phyloP scores from a whole-genome alignment of 2,329 filamentous ascomycete species.

The Penicillium sp. region DNA sequence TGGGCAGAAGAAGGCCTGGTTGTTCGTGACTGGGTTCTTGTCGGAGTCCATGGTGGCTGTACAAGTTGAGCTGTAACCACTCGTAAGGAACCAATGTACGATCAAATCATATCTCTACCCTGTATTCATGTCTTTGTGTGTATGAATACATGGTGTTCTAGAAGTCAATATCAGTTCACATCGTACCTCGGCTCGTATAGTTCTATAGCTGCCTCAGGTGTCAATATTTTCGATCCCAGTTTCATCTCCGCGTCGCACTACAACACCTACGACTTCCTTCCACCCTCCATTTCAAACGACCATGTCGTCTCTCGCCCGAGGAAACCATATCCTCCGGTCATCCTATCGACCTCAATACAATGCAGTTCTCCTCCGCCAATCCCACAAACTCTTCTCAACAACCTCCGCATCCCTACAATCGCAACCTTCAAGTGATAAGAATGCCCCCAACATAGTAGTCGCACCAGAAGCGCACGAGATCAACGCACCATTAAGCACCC shows the following conservation, averaged over 20 bases:
- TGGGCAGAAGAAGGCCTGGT: conserved; percentile 52
- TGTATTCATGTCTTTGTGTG: neutral
- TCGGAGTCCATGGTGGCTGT: conserved; percentile 53
- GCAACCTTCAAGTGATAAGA: conserved; percentile 9
- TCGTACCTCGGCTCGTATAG: neutral
- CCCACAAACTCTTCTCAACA: conserved; percentile 18
- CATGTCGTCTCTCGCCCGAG: conserved; percentile 15
- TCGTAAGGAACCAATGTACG: neutral
- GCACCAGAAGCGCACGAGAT: conserved; percentile 38
- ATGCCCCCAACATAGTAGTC: conserved; percentile 1
- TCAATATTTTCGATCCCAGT: neutral
- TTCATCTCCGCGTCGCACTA: neutral
- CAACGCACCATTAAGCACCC: conserved; percentile 73
- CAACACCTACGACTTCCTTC: neutral
- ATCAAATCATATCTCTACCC: neutral
- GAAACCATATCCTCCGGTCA: conserved; percentile 5
- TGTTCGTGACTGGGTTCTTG: conserved; percentile 60
- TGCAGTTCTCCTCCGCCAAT: neutral
- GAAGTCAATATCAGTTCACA: neutral
- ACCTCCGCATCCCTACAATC: conserved; percentile 13
- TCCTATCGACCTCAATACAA: neutral
- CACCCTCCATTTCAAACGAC: neutral
- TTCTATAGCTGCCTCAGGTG: neutral
- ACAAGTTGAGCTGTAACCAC: conserved; percentile 51
- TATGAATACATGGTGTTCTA: neutral